Conservation (phyloP, 176 grass and related monocot species). For the Stipa capillata region DNA sequence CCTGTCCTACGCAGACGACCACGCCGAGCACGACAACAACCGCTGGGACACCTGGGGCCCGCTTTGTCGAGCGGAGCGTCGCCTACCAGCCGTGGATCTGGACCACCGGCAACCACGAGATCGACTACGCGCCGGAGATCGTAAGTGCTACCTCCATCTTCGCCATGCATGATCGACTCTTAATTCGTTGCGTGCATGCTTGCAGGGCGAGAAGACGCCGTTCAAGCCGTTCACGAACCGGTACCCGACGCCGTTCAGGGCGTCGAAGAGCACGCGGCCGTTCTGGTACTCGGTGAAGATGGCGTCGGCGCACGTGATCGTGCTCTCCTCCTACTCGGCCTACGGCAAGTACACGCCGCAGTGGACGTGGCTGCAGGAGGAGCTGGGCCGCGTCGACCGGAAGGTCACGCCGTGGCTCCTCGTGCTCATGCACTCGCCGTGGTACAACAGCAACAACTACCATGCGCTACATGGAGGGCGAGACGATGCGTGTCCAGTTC, state of each 20-base stretch:
- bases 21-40: constrained; percentile 48
- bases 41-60: constrained; percentile 71
- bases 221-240: constrained; percentile 49
- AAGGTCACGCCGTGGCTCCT: constrained; percentile 57
- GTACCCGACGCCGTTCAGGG: constrained; percentile 34
- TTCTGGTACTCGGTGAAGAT: constrained; percentile 47
- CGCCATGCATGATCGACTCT: neutral
- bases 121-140: constrained; percentile 51
- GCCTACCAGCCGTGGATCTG: constrained; percentile 81
- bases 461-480: constrained; percentile 83
- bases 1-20: constrained; percentile 58
- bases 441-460: constrained; percentile 65
- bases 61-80: constrained; percentile 47
- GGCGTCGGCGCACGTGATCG: constrained; percentile 42
- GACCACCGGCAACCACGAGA: constrained; percentile 61
- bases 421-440: constrained; percentile 51
- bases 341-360: constrained; percentile 73
- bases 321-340: constrained; percentile 48
- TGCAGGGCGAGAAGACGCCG: constrained; percentile 45
- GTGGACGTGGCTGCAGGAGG: constrained; percentile 48
- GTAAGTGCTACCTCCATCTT: constrained; percentile 12
- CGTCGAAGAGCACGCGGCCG: constrained; percentile 31
- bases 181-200: no score
- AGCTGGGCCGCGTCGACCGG: constrained; percentile 48
- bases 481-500: constrained; percentile 66